Evolutionary conservation across 352 stramenopile genomes (phyloP).

Genomic region (Pythium vanterpoolii): DNA sequence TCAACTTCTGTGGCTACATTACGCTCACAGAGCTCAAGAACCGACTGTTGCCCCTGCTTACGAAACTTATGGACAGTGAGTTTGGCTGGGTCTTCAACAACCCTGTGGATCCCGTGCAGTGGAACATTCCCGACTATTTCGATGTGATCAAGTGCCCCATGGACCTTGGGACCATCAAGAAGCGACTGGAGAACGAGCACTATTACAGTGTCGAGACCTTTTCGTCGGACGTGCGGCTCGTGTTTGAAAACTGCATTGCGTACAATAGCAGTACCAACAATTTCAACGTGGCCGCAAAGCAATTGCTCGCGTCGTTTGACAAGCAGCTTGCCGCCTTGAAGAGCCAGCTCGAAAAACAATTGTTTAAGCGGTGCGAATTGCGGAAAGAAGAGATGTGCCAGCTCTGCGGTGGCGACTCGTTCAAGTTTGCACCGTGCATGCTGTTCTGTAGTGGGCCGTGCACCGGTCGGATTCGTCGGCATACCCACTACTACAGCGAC

Average conservation of each 20-base stretch:
- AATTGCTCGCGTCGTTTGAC: slow-evolving; percentile 76
- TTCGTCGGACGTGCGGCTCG: slow-evolving; percentile 81
- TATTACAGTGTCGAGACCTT: slow-evolving; percentile 92
- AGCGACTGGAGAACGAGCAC: slow-evolving; percentile 92
- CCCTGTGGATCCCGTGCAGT: slow-evolving; percentile 94
- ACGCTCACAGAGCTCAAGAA: slow-evolving; percentile 80
- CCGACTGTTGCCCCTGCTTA: slow-evolving; percentile 76
- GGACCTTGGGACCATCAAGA: slow-evolving; percentile 98
- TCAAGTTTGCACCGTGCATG: slow-evolving; percentile 90
- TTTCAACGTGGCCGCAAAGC: slow-evolving; percentile 84
- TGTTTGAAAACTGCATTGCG: slow-evolving; percentile 89
- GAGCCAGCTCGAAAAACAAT: slow-evolving; percentile 75
- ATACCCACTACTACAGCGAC: slow-evolving; percentile 88
- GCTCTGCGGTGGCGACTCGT: slow-evolving; percentile 84
- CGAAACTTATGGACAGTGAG: slow-evolving; percentile 87
- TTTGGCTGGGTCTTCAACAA: slow-evolving; percentile 92
- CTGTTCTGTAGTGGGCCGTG: slow-evolving; percentile 87
- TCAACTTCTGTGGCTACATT: slow-evolving; percentile 88
- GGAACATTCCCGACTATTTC: slow-evolving; percentile 91
- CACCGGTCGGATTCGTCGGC: slow-evolving; percentile 72
- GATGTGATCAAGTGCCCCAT: slow-evolving; percentile 97
- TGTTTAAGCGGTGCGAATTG: slow-evolving; percentile 83
- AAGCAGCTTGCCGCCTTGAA: slow-evolving; percentile 63
- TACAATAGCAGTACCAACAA: slow-evolving; percentile 91
- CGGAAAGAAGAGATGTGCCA: slow-evolving; percentile 87